Conservation (phyloP, 176 grass and related monocot species). For the Thalia dealbata region DNA sequence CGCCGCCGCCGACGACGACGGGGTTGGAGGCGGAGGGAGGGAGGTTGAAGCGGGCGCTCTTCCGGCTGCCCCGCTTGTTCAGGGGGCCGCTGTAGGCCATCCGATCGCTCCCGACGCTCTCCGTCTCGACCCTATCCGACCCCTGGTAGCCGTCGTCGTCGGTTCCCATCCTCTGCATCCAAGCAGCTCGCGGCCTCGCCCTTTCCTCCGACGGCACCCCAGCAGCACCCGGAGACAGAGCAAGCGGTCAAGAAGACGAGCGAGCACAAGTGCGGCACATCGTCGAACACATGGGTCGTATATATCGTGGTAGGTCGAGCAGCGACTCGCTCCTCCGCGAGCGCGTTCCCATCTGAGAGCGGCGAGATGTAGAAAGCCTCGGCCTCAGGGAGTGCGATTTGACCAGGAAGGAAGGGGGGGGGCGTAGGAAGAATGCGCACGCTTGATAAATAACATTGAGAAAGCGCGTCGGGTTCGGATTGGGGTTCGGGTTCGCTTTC, state of each 20-base stretch:
- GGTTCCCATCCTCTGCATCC: neutral
- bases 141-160: neutral
- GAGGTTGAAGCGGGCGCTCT: slow-evolving; percentile 5
- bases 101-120: neutral
- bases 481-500: too few species aligned
- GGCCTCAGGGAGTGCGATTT: too few species aligned
- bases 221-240: neutral
- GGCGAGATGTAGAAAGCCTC: too few species aligned
- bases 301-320: neutral
- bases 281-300: neutral
- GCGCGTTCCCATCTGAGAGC: too few species aligned
- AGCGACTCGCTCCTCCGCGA: too few species aligned
- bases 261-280: too few species aligned
- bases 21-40: neutral
- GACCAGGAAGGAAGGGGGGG: too few species aligned
- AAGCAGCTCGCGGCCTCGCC: too few species aligned
- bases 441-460: too few species aligned
- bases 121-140: neutral
- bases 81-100: neutral
- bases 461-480: too few species aligned
- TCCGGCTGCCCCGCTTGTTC: neutral
- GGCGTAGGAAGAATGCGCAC: too few species aligned
- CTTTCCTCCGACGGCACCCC: too few species aligned
- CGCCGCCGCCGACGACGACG: slow-evolving; percentile 24
- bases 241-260: neutral